Percentiles rank a stretch among this genome's conserved stretches.
These are phyloP conservation scores for Strobilomyces echinocephalus DNA, from an alignment of 768 basidiomycete genomes.

Conservation along the genomic window DNA sequence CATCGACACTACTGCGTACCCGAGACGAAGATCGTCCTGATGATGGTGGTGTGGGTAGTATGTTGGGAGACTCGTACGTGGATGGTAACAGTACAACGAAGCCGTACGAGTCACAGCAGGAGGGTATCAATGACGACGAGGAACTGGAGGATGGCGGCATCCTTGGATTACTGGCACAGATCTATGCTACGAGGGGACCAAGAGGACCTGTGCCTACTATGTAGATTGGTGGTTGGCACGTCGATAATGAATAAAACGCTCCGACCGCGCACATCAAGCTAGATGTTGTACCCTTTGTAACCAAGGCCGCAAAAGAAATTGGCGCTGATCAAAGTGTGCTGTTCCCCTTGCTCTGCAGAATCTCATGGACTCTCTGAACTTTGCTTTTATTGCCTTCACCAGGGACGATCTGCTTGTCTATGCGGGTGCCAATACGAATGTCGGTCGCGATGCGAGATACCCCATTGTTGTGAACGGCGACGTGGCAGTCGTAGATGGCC, in stretches of 20 bases:
- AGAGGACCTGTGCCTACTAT: conserved; percentile 45
- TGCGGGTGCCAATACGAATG: conserved; percentile 90
- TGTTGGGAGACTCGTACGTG: conserved; percentile 66
- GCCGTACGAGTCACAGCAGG: conserved; percentile 37
- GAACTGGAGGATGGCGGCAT: conserved; percentile 76
- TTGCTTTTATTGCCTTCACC: conserved; percentile 78
- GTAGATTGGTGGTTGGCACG: conserved; percentile 13
- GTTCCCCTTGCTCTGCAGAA: conserved; percentile 44
- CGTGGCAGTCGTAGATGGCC: conserved; percentile 89
- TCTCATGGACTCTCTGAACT: conserved; percentile 74
- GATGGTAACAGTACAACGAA: conserved; percentile 52
- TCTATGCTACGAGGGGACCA: conserved; percentile 60
- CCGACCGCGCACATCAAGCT: not conserved
- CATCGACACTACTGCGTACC: conserved; percentile 18
- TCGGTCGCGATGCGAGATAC: conserved; percentile 81
- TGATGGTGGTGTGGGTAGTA: conserved; percentile 57
- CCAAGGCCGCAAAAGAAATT: not conserved
- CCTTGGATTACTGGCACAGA: conserved; percentile 79
- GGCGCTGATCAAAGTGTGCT: not conserved
- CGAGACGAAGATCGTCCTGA: conserved; percentile 44
- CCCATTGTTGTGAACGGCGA: conserved; percentile 75
- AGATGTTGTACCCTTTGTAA: no score
- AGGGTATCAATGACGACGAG: conserved; percentile 57
- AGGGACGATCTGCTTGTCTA: conserved; percentile 56
- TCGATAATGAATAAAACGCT: not conserved